Conservation (phyloP, 2,329 filamentous ascomycete genomes). For the Cordyceps militaris region DNA sequence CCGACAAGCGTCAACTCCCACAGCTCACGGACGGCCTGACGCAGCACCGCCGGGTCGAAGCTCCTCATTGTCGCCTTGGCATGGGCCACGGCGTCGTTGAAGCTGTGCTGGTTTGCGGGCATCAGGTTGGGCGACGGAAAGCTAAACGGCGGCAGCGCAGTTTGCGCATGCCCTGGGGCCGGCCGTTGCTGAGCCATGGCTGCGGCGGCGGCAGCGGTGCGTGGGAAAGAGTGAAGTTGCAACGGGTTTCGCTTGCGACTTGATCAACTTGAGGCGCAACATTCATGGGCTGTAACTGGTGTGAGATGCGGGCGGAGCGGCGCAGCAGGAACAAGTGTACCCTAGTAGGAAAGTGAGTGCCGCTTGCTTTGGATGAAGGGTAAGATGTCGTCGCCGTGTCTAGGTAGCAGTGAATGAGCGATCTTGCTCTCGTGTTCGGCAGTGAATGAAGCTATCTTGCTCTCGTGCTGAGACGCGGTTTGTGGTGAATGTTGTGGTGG, state of each 20-base stretch:
- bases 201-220: not conserved
- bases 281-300: not conserved
- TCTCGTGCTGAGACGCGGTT: too few relatives aligned
- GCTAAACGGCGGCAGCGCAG: not conserved
- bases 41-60: slow-evolving; percentile 32
- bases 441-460: too few relatives aligned
- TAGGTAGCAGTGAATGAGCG: too few relatives aligned
- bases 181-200: not conserved
- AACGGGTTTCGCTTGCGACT: not conserved
- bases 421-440: too few relatives aligned
- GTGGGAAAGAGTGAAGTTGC: too few relatives aligned
- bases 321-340: too few relatives aligned
- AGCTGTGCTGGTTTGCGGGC: not conserved
- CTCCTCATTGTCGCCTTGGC: slow-evolving; percentile 25
- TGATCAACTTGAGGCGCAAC: not conserved
- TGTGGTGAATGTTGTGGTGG: too few relatives aligned
- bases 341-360: too few relatives aligned
- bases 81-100: not conserved
- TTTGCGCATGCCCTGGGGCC: not conserved
- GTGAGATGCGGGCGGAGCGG: too few relatives aligned
- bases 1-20: slow-evolving; percentile 39
- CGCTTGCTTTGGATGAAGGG: too few relatives aligned
- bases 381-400: too few relatives aligned
- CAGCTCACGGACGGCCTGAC: slow-evolving; percentile 36
- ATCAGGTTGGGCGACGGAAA: not conserved